Base-by-base conservation (phyloP, 208 protist genomes). In the Leishmania guyanensis region DNA sequence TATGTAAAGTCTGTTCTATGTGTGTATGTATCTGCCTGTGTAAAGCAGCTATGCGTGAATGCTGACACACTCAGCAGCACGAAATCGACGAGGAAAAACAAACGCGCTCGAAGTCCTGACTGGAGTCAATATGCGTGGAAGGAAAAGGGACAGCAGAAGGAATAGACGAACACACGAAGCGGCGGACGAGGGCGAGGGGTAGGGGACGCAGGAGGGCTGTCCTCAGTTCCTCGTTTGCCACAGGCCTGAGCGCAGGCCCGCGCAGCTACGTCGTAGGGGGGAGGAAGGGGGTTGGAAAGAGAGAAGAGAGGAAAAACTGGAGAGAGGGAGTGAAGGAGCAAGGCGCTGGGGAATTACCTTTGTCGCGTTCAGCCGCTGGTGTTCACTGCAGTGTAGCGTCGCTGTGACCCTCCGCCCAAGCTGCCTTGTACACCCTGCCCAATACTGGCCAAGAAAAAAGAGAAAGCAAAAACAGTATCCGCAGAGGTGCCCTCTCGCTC, bases 21-120 rank as follows among this genome's bases (percentile, higher is more conserved):
- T 10, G 60, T 56, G 62, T 71, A n/a, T 79, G 17, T 77, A 39
- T 65, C 33, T 77, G 53, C 36, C 53, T 53, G 8, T 65, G 54
- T 65, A 43, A 50, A 29, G 46, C 43, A n/a, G 69, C 5, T 54
- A 29, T n/a, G 46, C 46, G 33, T n/a, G 20, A 46, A 73, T 73
- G 39, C 39, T 26, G 22, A 26, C 16, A 51, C 69, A 53, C 69
- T 73, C 20, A 73, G 9, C 22, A 20, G 48, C 0, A 71, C 26
- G 20, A 50, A 69, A 29, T 26, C 5, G 17, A 22, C 16, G 22
- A 72, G 20, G 0, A 53, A 73, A 29, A 72, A 50, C 10, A 73
- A 29, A 73, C 22, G 69, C 39, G 26, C 69, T 36, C 69, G 26
- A 46, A 51, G 69, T 53, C 69, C 9, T 54, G 26, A 26, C 69